Evolutionary conservation across 805 yeast species (phyloP).

Genomic region (Saturnispora serradocipensis): DNA sequence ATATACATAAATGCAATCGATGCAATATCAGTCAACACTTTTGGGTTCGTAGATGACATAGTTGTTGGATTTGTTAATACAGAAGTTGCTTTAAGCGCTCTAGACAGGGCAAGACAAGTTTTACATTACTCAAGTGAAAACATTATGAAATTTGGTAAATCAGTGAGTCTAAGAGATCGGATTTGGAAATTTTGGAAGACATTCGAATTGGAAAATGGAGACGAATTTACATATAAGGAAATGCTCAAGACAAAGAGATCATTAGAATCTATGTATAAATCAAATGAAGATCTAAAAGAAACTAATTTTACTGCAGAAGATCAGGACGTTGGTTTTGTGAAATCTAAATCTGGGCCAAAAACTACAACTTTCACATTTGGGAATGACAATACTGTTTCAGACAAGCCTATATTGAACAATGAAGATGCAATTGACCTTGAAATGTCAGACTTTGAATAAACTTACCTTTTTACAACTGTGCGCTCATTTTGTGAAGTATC

Average conservation of each 20-base stretch:
- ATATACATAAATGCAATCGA: conserved; percentile 45
- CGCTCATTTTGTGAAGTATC: not conserved
- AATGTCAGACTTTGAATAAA: conserved; percentile 16
- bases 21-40: conserved; percentile 19
- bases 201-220: conserved; percentile 67
- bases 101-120: conserved; percentile 53
- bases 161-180: conserved; percentile 20
- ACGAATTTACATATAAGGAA: conserved; percentile 61
- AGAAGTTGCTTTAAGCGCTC: conserved; percentile 47
- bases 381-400: not conserved
- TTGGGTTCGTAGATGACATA: conserved; percentile 31
- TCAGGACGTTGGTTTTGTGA: conserved; percentile 41
- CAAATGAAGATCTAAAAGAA: conserved; percentile 17
- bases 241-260: conserved; percentile 57
- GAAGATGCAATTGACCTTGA: conserved; percentile 59
- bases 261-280: conserved; percentile 15
- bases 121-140: conserved; percentile 44
- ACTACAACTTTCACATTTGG: conserved; percentile 21
- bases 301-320: conserved; percentile 14
- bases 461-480: not conserved
- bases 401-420: conserved; percentile 24
- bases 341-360: conserved; percentile 30
- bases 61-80: conserved; percentile 45
- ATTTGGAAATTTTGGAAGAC: conserved; percentile 66
- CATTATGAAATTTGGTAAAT: conserved; percentile 25